These are phyloP conservation scores for Odontarrhena argentea DNA, from an alignment of 345 rosid genomes.

Conservation along the genomic window DNA sequence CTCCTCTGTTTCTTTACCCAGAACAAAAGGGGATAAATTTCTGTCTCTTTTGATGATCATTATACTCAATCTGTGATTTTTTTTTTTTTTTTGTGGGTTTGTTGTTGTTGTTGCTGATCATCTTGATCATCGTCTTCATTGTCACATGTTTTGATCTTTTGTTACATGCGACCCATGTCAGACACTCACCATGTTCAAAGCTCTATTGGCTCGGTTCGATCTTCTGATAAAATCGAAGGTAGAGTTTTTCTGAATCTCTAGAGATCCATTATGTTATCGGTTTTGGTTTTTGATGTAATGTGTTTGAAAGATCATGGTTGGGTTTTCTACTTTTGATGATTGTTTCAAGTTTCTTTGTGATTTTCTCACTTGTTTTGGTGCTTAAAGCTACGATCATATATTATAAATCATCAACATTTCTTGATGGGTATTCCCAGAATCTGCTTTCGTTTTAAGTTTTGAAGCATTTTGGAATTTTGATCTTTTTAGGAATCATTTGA, in stretches of 20 bases:
- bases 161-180: constrained; percentile 56
- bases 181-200: constrained; percentile 60
- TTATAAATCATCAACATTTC: background rate
- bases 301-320: background rate
- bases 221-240: constrained; percentile 66
- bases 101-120: constrained; percentile 8
- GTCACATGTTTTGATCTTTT: constrained; percentile 17
- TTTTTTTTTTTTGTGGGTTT: background rate
- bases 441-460: background rate
- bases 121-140: constrained; percentile 31
- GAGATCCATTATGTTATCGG: constrained; percentile 28
- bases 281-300: constrained; percentile 16
- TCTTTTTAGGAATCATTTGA: background rate
- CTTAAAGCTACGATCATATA: background rate
- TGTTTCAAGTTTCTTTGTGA: constrained; percentile 19
- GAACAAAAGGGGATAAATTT: background rate
- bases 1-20: constrained; percentile 16
- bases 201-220: constrained; percentile 57
- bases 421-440: background rate
- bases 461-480: constrained; percentile 7
- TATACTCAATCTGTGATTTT: background rate
- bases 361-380: background rate
- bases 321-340: constrained; percentile 26
- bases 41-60: constrained; percentile 10
- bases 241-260: background rate